These are phyloP conservation scores for Mycogone perniciosa DNA, from an alignment of 2,329 filamentous ascomycete species.

Conservation along the genomic window DNA sequence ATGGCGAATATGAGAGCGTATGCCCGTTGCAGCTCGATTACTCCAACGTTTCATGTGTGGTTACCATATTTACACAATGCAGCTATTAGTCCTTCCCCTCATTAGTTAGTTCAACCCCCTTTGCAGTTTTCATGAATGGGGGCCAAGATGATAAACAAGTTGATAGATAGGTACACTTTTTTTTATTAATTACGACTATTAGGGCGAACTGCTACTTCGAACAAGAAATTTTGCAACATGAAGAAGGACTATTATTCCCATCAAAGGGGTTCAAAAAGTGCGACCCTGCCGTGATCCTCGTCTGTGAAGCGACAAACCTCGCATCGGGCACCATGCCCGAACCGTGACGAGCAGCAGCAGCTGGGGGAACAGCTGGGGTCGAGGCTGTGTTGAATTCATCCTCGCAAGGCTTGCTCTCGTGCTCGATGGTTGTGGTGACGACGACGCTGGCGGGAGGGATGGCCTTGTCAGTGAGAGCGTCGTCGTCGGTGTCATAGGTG, in stretches of 20 bases:
- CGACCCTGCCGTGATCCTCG: conserved; percentile 21
- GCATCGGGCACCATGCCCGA: neutral
- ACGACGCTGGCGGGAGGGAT: conserved; percentile 20
- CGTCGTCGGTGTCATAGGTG: conserved; percentile 13
- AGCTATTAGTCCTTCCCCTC: too few species aligned
- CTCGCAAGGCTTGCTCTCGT: conserved; percentile 25
- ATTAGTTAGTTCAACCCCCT: too few species aligned
- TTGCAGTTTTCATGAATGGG: too few species aligned
- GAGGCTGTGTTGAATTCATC: neutral
- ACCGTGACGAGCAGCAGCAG: neutral
- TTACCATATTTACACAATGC: too few species aligned
- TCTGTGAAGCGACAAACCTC: conserved; percentile 15
- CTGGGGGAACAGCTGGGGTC: neutral
- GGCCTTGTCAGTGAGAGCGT: neutral
- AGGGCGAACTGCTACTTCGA: neutral
- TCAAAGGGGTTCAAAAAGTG: neutral
- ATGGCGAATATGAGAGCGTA: neutral
- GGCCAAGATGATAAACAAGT: too few species aligned
- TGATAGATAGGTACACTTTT: too few species aligned
- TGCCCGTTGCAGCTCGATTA: too few species aligned
- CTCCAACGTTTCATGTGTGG: too few species aligned
- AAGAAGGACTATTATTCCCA: conserved; percentile 16
- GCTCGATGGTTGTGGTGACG: conserved; percentile 33
- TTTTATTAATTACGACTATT: too few species aligned
- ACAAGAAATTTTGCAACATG: conserved; percentile 1